Evolutionary conservation across 2,329 filamentous ascomycete genomes (phyloP).

Genomic region (Zasmidium angulare): DNA sequence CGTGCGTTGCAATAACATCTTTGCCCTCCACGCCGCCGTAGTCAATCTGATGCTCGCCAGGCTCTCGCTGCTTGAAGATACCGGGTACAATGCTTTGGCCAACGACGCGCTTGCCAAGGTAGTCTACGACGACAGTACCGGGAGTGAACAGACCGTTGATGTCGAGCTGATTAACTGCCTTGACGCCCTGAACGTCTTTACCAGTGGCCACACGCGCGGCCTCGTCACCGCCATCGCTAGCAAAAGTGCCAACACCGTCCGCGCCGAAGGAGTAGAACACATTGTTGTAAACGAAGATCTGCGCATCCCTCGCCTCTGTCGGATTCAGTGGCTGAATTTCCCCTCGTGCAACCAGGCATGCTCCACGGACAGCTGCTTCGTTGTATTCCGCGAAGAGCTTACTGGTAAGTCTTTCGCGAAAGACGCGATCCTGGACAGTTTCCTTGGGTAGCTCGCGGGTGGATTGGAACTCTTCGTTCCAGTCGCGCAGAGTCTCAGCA

Average conservation of each 20-base stretch:
- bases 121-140: conserved; percentile 94
- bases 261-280: conserved; percentile 99
- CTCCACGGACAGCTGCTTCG: conserved; percentile 87
- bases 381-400: conserved; percentile 98
- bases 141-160: conserved; percentile 93
- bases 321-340: conserved; percentile 94
- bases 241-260: conserved; percentile 95
- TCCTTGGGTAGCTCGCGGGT: conserved; percentile 93
- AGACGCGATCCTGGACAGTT: conserved; percentile 90
- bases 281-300: conserved; percentile 99
- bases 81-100: conserved; percentile 97
- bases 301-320: conserved; percentile 85
- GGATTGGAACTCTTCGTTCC: conserved; percentile 99
- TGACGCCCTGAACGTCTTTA: conserved; percentile 93
- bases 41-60: conserved; percentile 97
- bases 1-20: conserved; percentile 87
- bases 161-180: conserved; percentile 93
- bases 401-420: conserved; percentile 87
- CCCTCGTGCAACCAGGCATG: conserved; percentile 85
- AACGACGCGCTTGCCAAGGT: conserved; percentile 93
- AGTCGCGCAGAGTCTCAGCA: conserved; percentile 90
- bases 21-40: conserved; percentile 98
- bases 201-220: conserved; percentile 92
- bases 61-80: conserved; percentile 98
- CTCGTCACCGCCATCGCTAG: conserved; percentile 93